phyloP scores from a whole-genome alignment of 495 filamentous ascomycete species.

The Xylaria venustula region DNA sequence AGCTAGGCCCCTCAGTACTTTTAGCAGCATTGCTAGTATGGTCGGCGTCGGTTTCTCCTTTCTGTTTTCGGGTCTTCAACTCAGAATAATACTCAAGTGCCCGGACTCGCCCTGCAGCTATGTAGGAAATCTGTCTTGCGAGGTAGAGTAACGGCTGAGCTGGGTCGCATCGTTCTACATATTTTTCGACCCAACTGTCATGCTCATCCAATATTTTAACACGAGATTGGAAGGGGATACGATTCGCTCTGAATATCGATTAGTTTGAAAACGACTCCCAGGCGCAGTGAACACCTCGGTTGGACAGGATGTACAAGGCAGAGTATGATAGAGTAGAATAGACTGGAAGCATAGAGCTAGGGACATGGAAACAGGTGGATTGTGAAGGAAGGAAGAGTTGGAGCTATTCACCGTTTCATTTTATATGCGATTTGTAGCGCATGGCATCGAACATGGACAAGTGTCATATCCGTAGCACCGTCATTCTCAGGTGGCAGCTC shows the following conservation, averaged over 20 bases:
- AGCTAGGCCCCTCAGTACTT: not conserved
- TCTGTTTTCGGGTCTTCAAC: constrained; percentile 4
- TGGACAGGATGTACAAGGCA: too few species aligned
- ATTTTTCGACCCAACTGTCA: constrained; percentile 6
- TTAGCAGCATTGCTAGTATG: not conserved
- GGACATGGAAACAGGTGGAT: not conserved
- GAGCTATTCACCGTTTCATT: constrained; percentile 4
- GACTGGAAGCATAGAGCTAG: not conserved
- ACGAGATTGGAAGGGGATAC: not conserved
- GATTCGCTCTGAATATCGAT: not conserved
- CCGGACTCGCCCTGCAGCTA: constrained; percentile 7
- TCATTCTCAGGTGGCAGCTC: constrained; percentile 25
- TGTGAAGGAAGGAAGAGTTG: not conserved
- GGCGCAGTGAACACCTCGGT: not conserved
- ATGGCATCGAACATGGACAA: constrained; percentile 20
- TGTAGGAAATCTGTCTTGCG: constrained; percentile 3
- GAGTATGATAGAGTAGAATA: not conserved
- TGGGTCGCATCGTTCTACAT: constrained; percentile 7
- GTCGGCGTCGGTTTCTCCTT: not conserved
- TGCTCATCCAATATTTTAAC: constrained; percentile 10
- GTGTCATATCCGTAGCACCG: constrained; percentile 13
- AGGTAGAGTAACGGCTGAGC: not conserved
- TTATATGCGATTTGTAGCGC: constrained; percentile 1
- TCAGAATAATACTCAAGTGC: constrained; percentile 1
- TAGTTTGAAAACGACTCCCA: not conserved